A percentile compares a stretch with the other conserved stretches of the same genome.
phyloP scores from a whole-genome alignment of 257 asterid genomes.

The Leonotis leonurus region DNA sequence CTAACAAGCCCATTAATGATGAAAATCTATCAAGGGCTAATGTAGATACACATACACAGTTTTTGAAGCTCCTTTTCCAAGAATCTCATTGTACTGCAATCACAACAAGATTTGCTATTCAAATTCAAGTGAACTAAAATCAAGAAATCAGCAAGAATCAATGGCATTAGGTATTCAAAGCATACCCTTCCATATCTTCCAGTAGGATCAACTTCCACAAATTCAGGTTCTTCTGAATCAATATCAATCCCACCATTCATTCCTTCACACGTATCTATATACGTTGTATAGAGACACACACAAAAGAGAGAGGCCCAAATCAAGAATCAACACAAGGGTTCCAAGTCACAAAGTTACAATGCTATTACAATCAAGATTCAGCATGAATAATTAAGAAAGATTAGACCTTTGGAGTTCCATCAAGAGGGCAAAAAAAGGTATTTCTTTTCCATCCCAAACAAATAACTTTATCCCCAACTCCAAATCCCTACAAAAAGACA shows the following conservation, averaged over 20 bases:
- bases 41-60: slow-evolving; percentile 49
- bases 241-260: slow-evolving; percentile 57
- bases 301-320: slow-evolving; percentile 16
- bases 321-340: slow-evolving; percentile 13
- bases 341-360: neutral
- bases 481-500: slow-evolving; percentile 34
- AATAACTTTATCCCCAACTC: slow-evolving; percentile 8
- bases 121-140: neutral
- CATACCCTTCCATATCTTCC: slow-evolving; percentile 92
- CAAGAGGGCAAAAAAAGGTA: slow-evolving; percentile 23
- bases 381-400: neutral
- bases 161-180: neutral
- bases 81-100: slow-evolving; percentile 79
- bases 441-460: neutral
- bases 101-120: neutral
- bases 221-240: slow-evolving; percentile 59
- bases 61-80: slow-evolving; percentile 84
- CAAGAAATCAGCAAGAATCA: neutral
- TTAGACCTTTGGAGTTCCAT: slow-evolving; percentile 3
- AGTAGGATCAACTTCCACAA: slow-evolving; percentile 82
- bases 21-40: neutral
- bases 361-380: neutral
- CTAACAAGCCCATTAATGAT: neutral
- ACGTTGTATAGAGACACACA: neutral
- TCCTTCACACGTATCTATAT: slow-evolving; percentile 12